Percentiles rank a stretch among this genome's conserved stretches.
Conservation (phyloP, 1,139 yeast species). For the Yamadazyma taylorii region DNA sequence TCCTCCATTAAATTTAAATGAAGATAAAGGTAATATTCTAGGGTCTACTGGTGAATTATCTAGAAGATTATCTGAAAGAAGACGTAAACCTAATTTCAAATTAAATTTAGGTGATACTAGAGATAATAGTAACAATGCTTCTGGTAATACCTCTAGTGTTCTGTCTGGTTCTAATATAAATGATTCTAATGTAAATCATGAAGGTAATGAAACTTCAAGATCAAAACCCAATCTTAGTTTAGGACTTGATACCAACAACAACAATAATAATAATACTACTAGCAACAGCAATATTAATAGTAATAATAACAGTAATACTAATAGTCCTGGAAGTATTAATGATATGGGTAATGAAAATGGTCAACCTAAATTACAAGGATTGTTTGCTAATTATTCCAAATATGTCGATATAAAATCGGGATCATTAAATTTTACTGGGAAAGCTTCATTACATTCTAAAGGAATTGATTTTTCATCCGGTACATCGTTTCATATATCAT, state of each 20-base stretch:
- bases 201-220: conserved; percentile 1
- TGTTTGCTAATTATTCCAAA: conserved; percentile 80
- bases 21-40: conserved; percentile 8
- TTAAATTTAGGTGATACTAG: conserved; percentile 25
- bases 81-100: conserved; percentile 41
- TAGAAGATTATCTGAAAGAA: conserved; percentile 38
- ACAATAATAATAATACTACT: conserved; percentile 1
- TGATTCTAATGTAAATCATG: neutral
- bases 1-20: conserved; percentile 16
- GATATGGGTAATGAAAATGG: conserved; percentile 7
- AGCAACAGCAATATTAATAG: conserved; percentile 1
- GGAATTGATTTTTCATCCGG: conserved; percentile 93
- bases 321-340: neutral
- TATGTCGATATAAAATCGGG: conserved; percentile 92
- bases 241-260: conserved; percentile 7
- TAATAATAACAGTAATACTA: neutral
- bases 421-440: conserved; percentile 86
- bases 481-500: conserved; percentile 78
- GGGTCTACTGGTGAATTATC: conserved; percentile 36
- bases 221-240: conserved; percentile 4
- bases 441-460: conserved; percentile 85
- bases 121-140: conserved; percentile 7
- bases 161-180: neutral
- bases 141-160: conserved; percentile 2
- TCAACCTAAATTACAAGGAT: conserved; percentile 43